These are phyloP conservation scores for Cyberlindnera maclurae DNA, from an alignment of 805 yeast species.

Conservation along the genomic window DNA sequence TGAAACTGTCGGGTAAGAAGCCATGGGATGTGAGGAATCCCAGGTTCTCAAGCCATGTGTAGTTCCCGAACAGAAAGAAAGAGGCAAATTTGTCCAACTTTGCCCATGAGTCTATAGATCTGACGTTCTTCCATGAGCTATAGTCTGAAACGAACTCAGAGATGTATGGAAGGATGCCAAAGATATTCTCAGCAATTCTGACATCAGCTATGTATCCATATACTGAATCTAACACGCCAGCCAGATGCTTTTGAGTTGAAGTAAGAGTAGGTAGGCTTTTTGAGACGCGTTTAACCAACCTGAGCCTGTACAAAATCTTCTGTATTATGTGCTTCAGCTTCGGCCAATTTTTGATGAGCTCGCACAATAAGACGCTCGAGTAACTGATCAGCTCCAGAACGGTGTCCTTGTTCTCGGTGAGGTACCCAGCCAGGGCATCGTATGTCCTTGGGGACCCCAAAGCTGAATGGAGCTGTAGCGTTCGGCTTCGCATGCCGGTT, in stretches of 20 bases:
- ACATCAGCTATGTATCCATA: constrained; percentile 18
- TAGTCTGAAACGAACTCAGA: constrained; percentile 12
- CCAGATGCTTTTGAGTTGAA: constrained; percentile 4
- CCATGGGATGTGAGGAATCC: constrained; percentile 15
- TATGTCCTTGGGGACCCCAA: constrained; percentile 1
- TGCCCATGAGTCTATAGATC: constrained; percentile 2
- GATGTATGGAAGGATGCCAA: constrained; percentile 16
- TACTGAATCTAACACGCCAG: constrained; percentile 6
- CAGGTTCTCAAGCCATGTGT: constrained; percentile 16
- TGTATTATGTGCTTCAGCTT: constrained; percentile 8
- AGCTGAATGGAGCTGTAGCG: no score
- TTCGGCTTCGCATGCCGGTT: no score
- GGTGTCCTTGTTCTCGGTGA: constrained; percentile 9
- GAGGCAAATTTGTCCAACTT: constrained; percentile 10
- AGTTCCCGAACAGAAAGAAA: constrained; percentile 12
- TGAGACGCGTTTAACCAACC: constrained; percentile 2
- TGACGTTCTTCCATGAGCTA: constrained; percentile 10
- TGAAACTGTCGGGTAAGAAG: constrained; percentile 10
- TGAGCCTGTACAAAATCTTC: constrained; percentile 9
- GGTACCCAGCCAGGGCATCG: constrained; percentile 6
- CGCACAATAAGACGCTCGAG: constrained; percentile 10
- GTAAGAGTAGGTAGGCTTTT: constrained; percentile 3
- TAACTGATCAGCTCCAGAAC: constrained; percentile 14
- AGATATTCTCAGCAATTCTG: constrained; percentile 15
- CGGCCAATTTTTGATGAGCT: constrained; percentile 13